phyloP scores from a whole-genome alignment of 495 filamentous ascomycete genomes.

The Lophiostoma macrostomum region DNA sequence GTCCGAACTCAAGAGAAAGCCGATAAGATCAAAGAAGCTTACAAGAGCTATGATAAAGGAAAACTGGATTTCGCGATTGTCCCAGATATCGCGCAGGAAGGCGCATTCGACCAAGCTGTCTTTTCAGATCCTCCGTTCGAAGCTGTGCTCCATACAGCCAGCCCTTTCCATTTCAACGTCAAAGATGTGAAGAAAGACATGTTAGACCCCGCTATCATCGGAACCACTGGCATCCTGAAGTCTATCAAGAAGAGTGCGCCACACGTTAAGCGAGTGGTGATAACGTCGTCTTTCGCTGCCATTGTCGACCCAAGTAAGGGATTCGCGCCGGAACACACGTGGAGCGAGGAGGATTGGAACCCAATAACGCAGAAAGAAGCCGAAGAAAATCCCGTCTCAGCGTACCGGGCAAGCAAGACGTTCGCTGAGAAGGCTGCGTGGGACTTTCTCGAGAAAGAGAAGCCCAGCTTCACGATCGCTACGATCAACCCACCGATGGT shows the following conservation, averaged over 20 bases:
- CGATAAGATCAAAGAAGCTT: constrained; percentile 64
- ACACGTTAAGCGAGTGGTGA: constrained; percentile 69
- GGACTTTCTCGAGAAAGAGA: constrained; percentile 76
- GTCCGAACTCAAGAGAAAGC: constrained; percentile 81
- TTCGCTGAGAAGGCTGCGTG: constrained; percentile 71
- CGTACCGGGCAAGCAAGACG: constrained; percentile 40
- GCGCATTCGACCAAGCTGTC: constrained; percentile 78
- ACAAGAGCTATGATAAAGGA: constrained; percentile 55
- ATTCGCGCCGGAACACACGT: constrained; percentile 53
- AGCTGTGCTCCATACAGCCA: constrained; percentile 84
- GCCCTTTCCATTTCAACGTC: constrained; percentile 70
- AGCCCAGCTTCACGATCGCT: constrained; percentile 70
- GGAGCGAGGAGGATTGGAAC: constrained; percentile 79
- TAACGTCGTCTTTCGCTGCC: constrained; percentile 83
- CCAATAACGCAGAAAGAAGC: constrained; percentile 72
- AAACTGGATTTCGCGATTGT: constrained; percentile 76
- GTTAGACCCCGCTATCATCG: constrained; percentile 78
- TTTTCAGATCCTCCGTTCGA: constrained; percentile 72
- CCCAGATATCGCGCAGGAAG: constrained; percentile 71
- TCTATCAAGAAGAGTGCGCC: constrained; percentile 73
- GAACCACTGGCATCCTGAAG: constrained; percentile 75
- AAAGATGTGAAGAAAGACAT: constrained; percentile 76
- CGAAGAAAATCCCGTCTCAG: constrained; percentile 47
- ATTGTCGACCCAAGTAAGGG: constrained; percentile 56
- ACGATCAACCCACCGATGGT: constrained; percentile 75